These are phyloP conservation scores for Cladorrhinum sp. DNA, from an alignment of 2,329 filamentous ascomycete species.

Conservation along the genomic window DNA sequence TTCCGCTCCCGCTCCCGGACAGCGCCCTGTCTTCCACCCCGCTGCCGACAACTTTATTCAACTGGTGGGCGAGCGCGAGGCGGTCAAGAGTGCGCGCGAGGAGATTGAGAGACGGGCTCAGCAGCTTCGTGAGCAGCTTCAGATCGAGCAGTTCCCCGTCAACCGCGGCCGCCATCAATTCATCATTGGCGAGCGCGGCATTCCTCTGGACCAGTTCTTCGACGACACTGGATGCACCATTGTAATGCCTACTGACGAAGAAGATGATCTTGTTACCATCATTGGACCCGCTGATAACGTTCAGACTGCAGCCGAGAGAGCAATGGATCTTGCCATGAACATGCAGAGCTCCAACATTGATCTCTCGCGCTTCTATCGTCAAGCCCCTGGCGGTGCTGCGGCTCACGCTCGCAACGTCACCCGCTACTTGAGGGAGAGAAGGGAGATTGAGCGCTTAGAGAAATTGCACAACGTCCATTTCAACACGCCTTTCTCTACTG, in stretches of 20 bases:
- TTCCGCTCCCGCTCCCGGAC: conserved; percentile 56
- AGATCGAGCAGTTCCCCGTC: conserved; percentile 75
- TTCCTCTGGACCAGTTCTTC: conserved; percentile 81
- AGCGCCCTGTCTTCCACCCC: conserved; percentile 67
- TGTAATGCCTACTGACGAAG: conserved; percentile 72
- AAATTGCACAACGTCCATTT: conserved; percentile 80
- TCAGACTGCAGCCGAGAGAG: conserved; percentile 71
- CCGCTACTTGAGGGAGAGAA: conserved; percentile 78
- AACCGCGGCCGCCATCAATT: conserved; percentile 90
- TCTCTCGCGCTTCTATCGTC: conserved; percentile 73
- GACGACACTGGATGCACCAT: conserved; percentile 87
- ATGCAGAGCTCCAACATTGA: conserved; percentile 86
- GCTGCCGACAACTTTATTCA: conserved; percentile 75
- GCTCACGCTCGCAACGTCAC: conserved; percentile 82
- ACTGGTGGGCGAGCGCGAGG: conserved; percentile 78
- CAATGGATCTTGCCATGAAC: conserved; percentile 82
- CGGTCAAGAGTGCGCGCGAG: conserved; percentile 74
- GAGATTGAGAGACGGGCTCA: conserved; percentile 77
- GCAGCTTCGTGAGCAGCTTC: conserved; percentile 71
- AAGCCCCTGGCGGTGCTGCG: conserved; percentile 67
- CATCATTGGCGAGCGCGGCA: conserved; percentile 81
- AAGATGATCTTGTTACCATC: conserved; percentile 80
- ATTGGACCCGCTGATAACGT: conserved; percentile 76
- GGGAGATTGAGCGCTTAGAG: conserved; percentile 80
- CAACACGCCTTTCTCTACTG: conserved; percentile 68